These are phyloP conservation scores for Camelina sativa DNA, from an alignment of 345 rosid genomes.

Conservation along the genomic window DNA sequence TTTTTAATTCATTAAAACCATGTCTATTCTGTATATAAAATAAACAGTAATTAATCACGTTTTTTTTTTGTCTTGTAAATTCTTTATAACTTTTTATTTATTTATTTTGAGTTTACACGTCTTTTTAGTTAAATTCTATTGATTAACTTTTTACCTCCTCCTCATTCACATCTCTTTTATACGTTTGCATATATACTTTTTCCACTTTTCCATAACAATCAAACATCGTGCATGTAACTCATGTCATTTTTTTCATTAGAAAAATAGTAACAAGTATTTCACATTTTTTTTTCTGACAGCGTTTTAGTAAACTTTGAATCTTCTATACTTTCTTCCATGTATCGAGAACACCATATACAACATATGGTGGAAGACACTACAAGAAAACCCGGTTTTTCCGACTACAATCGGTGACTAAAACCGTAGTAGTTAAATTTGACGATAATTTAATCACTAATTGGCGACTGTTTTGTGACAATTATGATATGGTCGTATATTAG, in stretches of 20 bases:
- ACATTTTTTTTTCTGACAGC: not conserved
- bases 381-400: no score
- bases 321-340: not conserved
- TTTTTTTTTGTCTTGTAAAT: not conserved
- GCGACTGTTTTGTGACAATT: no score
- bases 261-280: not conserved
- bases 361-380: not conserved
- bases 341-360: not conserved
- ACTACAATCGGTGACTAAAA: no score
- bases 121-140: not conserved
- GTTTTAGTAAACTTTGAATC: not conserved
- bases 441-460: no score
- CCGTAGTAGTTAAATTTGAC: no score
- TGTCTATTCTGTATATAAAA: no score
- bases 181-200: not conserved
- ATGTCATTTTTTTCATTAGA: not conserved
- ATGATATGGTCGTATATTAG: no score
- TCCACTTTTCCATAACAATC: not conserved
- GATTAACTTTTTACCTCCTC: not conserved
- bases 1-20: not conserved
- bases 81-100: not conserved
- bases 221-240: not conserved
- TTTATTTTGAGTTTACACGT: not conserved
- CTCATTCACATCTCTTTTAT: constrained; percentile 4
- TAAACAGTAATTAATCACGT: no score